Percentiles rank a stretch among this genome's conserved stretches.
Evolutionary conservation across 345 rosid species (phyloP).

Genomic region (Triadica sebifera): DNA sequence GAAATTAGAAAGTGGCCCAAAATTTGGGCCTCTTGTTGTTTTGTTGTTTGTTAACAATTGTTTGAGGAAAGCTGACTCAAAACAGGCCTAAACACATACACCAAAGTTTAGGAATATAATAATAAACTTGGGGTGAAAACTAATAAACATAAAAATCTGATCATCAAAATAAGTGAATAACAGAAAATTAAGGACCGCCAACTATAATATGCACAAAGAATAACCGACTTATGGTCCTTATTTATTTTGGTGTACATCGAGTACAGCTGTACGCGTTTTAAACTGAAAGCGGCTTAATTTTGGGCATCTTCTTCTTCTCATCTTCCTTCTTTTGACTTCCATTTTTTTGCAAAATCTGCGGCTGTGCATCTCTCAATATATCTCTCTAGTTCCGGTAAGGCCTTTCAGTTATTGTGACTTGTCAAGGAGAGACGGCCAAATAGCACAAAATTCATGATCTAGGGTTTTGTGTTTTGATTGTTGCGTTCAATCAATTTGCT

Average conservation of each 20-base stretch:
- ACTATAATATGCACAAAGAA: background rate
- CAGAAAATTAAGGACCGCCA: background rate
- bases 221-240: background rate
- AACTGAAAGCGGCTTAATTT: background rate
- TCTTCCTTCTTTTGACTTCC: background rate
- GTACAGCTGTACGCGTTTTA: too few relatives aligned
- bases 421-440: conserved; percentile 8
- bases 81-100: too few relatives aligned
- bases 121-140: background rate
- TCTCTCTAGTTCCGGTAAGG: conserved; percentile 8
- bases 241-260: too few relatives aligned
- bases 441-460: conserved; percentile 4
- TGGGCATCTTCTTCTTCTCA: background rate
- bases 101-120: too few relatives aligned
- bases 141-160: too few relatives aligned
- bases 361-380: background rate
- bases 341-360: too few relatives aligned
- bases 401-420: conserved; percentile 6
- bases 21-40: too few relatives aligned
- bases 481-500: background rate
- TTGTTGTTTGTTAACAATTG: too few relatives aligned
- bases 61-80: too few relatives aligned
- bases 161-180: background rate
- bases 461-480: conserved; percentile 5
- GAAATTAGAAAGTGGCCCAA: too few relatives aligned